Base-by-base conservation (phyloP, 441 rosid genomes). In the Erodium moschatum region DNA sequence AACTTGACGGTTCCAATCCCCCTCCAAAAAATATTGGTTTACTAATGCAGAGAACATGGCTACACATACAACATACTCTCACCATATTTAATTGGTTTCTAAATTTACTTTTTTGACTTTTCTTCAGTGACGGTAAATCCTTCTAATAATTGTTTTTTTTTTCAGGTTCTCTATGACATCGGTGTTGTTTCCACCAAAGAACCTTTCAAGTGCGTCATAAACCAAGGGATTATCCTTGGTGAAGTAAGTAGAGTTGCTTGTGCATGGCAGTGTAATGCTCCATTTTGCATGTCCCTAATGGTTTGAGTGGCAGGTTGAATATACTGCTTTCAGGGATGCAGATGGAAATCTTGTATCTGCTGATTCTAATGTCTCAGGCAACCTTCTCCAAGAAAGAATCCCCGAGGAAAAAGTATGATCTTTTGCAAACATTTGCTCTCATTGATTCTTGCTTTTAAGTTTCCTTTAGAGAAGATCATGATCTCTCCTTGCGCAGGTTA, bases 211-310 rank as follows among this genome's bases (percentile, higher is more conserved):
- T 89, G 97, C 76, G 97, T 93, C 72, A 93, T 93, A 83, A 93
- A 93, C 80, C 97, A 91, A 81, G 98, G 98, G 78, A 87, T 93
- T 77, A 89, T 93, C 80, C 98, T 93, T 60, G 98, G 98, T 24
- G 97, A 88, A 80, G 98, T 90, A 76, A 83, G 94, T 75, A 48
- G 46, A 20, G 29, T 76, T 72, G 2, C 66, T 72, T 70, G 16
- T 69, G 20, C 38, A 9, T 33, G 65, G 15, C 38, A 16, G 35
- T 48, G 63, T 29, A 5, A 62, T 54, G 38, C 13, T 61, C 56
- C 13, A 12, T 19, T 65, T 71, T 62, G 65, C 72, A 48, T 64
- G 15, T 68, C 73, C 69, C 75, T 79, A 67, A 86, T 72, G 77
- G 69, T 69, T 50, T 54, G 65, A 73, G 58, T 73, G 71, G 78